Base-by-base conservation (phyloP, 306 rosid species). In the Cyclanthera cordifolia region DNA sequence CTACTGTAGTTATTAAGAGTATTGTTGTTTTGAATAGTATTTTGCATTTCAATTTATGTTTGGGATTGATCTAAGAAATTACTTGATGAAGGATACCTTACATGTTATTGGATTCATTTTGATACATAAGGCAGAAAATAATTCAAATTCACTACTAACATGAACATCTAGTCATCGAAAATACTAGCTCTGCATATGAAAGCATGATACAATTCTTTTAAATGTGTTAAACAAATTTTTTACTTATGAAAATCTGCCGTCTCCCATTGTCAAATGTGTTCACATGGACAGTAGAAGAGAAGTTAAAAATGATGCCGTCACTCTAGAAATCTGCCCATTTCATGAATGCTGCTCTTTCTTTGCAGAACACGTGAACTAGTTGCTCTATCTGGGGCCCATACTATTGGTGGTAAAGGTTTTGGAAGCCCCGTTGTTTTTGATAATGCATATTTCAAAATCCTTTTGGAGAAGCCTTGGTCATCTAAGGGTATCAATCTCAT, bases 321-420 rank as follows among this genome's bases (percentile, higher is more conserved):
- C 53, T 65, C 70, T 65, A 43, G 53, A 41, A 65, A 65, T 65
- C 3, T 45, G 34, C 70, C 70, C 39, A 65, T 65, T 63, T 41
- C 16, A 43, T 23, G 70, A 30, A 13, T 43, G 4, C 32, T 37
- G 27, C 9, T 77, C 43, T 75, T 67, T 73, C 61, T 77, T 76
- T 72, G 72, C 83, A 93, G 99, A 81, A 85, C 94, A 48, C 88
- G 81, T 59, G 95, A 93, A 70, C 91, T 93, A 32, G 95, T 90
- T 67, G 99, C 95, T 70, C 85, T 93, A 43, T 87, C 96, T 43
- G 99, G 96, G 81, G 99, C 96, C 66, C 96, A 93, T 78, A 93
- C 99, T 45, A 72, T 90, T 67, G 99, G 99, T 73, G 85, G 81
- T 70, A 93, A 90, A 86, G 99, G 94, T 73, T 93, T 93, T 68